Base-by-base conservation (phyloP, 805 yeast species). In the Tetrapisispora pingtungensis region DNA sequence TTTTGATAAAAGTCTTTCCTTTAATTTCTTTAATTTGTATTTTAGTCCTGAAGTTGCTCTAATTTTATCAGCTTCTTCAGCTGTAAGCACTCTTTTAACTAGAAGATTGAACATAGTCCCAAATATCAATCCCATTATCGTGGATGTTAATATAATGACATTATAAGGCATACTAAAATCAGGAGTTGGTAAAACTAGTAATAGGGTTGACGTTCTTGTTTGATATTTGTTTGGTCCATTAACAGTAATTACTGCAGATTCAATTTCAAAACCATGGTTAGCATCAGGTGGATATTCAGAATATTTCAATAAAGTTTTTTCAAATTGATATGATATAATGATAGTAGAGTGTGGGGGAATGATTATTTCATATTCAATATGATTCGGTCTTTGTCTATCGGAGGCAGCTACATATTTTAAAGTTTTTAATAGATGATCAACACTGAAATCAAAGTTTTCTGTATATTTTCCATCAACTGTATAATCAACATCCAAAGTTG, bases 201-300 rank as follows among this genome's bases (percentile, higher is more conserved):
- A 69, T 36, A 89, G 73, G n/a, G 97, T 84, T 4, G 96, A 77
- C 0, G 97, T 86, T 58, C 97, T 74, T 48, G 80, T 54, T 47
- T 75, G 71, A 53, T 82, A 81, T 7, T 48, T 35, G 12, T 27
- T 53, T 46, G 68, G 69, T 10, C 64, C 61, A 8, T 80, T 42
- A 0, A 85, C 75, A 2, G 82, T 74, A 12, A 87, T 71, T 10
- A 86, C 82, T 5, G 95, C 95, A 0, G 97, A 95, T 20, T 93
- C 93, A 36, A 93, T 78, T 47, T 89, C 90, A 64, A 93, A 93
- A 0, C 98, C 98, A 55, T 93, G 97, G 61, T 93, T 93, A 2
- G 98, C 97, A 69, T 93, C 98, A 1, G 98, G 98, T n/a, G 98
- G 98, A 57, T 93, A 93, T 61, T 93, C 97, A 3, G 88, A 84